Conservation (phyloP, 306 rosid genomes). For the Castanea sativa region DNA sequence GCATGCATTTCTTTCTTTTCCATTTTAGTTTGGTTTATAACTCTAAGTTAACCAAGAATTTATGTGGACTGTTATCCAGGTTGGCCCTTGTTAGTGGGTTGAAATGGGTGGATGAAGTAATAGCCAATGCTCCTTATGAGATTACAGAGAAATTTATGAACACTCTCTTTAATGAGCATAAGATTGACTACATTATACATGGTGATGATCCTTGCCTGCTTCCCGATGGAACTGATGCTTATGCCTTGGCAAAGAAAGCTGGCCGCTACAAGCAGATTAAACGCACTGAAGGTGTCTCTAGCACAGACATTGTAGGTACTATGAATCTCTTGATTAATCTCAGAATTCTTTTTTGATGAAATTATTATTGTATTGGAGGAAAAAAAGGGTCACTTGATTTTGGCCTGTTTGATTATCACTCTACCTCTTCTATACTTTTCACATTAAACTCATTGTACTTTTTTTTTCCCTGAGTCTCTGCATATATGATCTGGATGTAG, state of each 20-base stretch:
- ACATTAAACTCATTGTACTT: slow-evolving; percentile 13
- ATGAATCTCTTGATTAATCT: slow-evolving; percentile 31
- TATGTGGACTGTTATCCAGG: slow-evolving; percentile 45
- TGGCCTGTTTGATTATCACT: slow-evolving; percentile 3
- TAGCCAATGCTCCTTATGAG: slow-evolving; percentile 92
- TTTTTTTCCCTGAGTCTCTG: slow-evolving; percentile 11
- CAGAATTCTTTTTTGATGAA: not conserved
- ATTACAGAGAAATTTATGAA: slow-evolving; percentile 89
- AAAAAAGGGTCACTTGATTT: not conserved
- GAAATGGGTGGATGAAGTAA: slow-evolving; percentile 99
- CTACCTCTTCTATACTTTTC: slow-evolving; percentile 5
- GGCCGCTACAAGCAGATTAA: slow-evolving; percentile 98
- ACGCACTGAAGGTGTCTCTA: slow-evolving; percentile 99
- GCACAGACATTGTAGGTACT: slow-evolving; percentile 98
- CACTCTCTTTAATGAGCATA: slow-evolving; percentile 89
- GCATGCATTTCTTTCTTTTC: not conserved
- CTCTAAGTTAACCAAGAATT: not conserved
- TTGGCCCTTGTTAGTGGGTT: slow-evolving; percentile 90
- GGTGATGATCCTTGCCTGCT: slow-evolving; percentile 99
- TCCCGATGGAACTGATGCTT: slow-evolving; percentile 99
- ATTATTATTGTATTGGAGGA: not conserved
- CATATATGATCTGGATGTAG: slow-evolving; percentile 41
- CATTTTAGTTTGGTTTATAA: not conserved
- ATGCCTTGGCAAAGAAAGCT: slow-evolving; percentile 91
- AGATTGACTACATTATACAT: slow-evolving; percentile 91